phyloP scores from a whole-genome alignment of 805 yeast species.

The Candida incommunis region DNA sequence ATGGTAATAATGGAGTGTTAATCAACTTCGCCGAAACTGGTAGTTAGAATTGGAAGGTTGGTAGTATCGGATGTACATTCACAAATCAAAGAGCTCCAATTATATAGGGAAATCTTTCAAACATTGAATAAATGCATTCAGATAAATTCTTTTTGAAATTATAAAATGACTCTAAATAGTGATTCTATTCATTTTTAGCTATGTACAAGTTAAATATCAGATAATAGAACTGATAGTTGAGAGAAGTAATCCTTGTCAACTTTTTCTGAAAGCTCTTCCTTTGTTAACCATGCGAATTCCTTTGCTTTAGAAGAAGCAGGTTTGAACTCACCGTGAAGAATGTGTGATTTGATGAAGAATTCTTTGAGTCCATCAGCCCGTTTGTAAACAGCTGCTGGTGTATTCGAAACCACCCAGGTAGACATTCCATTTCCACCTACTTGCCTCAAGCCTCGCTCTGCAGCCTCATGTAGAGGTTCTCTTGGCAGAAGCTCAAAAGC shows the following conservation, averaged over 20 bases:
- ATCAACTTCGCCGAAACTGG: no score
- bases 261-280: constrained; percentile 51
- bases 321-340: constrained; percentile 67
- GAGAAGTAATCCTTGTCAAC: constrained; percentile 41
- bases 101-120: no score
- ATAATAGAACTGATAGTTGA: constrained; percentile 8
- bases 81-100: no score
- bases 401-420: constrained; percentile 82
- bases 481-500: constrained; percentile 34
- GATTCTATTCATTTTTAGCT: no score
- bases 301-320: constrained; percentile 22
- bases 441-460: constrained; percentile 55
- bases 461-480: constrained; percentile 51
- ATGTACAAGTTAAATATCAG: constrained; percentile 3
- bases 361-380: constrained; percentile 31
- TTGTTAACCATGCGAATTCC: constrained; percentile 72
- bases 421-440: constrained; percentile 67
- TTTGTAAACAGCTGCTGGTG: constrained; percentile 63
- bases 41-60: no score
- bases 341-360: constrained; percentile 74
- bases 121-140: no score
- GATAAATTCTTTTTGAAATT: no score
- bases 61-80: no score
- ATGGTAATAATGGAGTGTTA: no score
- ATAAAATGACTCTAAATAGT: no score